Conservation (phyloP, 306 rosid genomes). For the Geum urbanum region DNA sequence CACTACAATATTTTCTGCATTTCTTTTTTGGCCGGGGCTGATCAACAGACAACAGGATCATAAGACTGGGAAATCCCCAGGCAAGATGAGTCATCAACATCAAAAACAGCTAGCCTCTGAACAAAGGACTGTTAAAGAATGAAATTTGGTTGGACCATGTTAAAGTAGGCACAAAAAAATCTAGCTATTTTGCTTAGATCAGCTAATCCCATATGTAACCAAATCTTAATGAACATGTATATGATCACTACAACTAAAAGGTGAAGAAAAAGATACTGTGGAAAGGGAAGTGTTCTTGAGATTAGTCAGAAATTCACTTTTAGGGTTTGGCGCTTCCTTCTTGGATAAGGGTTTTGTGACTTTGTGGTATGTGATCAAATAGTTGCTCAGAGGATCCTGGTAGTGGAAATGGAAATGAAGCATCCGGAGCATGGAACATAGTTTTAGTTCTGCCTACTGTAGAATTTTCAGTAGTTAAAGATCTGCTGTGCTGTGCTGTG, state of each 20-base stretch:
- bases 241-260: background rate
- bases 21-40: background rate
- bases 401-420: background rate
- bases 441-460: background rate
- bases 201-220: conserved; percentile 31
- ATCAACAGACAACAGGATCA: background rate
- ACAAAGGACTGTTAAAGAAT: conserved; percentile 7
- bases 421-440: background rate
- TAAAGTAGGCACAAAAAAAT: conserved; percentile 17
- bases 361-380: conserved; percentile 9
- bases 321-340: conserved; percentile 19
- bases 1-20: conserved; percentile 4
- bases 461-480: background rate
- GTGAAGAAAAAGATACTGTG: conserved; percentile 5
- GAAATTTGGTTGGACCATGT: conserved; percentile 28
- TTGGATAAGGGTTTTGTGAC: conserved; percentile 12
- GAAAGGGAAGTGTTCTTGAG: conserved; percentile 12
- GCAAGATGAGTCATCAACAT: background rate
- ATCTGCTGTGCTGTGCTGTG: background rate
- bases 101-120: conserved; percentile 17
- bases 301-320: conserved; percentile 18
- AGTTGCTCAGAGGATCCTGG: background rate
- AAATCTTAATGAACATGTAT: background rate
- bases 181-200: conserved; percentile 27
- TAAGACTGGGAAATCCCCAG: background rate